A percentile compares a stretch with the other conserved stretches of the same genome.
Conservation (phyloP, 2,329 filamentous ascomycete genomes). For the Tolypocladium tundrense region DNA sequence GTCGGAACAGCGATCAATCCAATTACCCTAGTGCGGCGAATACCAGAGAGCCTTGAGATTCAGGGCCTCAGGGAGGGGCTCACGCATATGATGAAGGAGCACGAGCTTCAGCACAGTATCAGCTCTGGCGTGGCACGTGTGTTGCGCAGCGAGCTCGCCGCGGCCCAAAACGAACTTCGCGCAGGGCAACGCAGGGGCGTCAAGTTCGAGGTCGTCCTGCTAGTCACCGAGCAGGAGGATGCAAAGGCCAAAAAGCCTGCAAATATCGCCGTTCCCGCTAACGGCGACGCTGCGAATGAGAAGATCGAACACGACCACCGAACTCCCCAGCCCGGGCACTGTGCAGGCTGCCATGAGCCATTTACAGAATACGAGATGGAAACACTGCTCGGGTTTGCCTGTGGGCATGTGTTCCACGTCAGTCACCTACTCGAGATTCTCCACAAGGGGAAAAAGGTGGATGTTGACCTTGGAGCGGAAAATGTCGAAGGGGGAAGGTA, state of each 20-base stretch:
- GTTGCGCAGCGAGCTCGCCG: slow-evolving; percentile 74
- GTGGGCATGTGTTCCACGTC: slow-evolving; percentile 73
- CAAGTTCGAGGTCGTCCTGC: slow-evolving; percentile 67
- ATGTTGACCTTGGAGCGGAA: slow-evolving; percentile 34
- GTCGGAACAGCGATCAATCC: slow-evolving; percentile 91
- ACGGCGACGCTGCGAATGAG: slow-evolving; percentile 10
- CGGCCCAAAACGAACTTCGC: slow-evolving; percentile 71
- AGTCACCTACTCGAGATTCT: slow-evolving; percentile 54
- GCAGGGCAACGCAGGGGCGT: slow-evolving; percentile 74
- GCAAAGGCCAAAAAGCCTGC: slow-evolving; percentile 29
- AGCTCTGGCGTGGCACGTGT: slow-evolving; percentile 82
- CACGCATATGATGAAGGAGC: slow-evolving; percentile 84
- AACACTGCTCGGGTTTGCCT: slow-evolving; percentile 70
- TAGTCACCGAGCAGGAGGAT: slow-evolving; percentile 31
- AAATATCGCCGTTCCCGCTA: slow-evolving; percentile 9
- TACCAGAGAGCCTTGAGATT: slow-evolving; percentile 88
- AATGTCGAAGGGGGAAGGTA: slow-evolving; percentile 37
- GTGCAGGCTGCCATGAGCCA: slow-evolving; percentile 44
- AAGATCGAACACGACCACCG: slow-evolving; percentile 18
- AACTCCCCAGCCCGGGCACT: slow-evolving; percentile 41
- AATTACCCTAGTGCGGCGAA: slow-evolving; percentile 78
- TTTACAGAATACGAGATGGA: slow-evolving; percentile 56
- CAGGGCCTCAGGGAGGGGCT: slow-evolving; percentile 82
- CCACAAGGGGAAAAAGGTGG: slow-evolving; percentile 32
- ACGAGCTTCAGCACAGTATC: slow-evolving; percentile 91